Base-by-base conservation (phyloP, 257 asterid species). In the Ocimum tenuiflorum region DNA sequence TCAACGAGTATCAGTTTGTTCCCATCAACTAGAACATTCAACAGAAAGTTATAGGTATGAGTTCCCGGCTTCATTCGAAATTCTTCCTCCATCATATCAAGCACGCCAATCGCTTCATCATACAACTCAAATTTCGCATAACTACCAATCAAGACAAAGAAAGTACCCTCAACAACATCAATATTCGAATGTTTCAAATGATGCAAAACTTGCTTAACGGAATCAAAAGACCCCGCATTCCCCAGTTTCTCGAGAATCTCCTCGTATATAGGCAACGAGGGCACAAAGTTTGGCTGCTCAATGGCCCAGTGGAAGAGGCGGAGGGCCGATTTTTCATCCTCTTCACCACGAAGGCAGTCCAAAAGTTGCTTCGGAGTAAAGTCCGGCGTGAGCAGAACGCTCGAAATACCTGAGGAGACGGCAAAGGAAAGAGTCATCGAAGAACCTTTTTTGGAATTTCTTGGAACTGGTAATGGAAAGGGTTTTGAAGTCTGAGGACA, bases 21-120 rank as follows among this genome's bases (percentile, higher is more conserved):
- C 20, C 94, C 96, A 42, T 92, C 95, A 60, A 89, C 95, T 60
- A 92, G 96, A 48, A 85, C 83, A 72, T 92, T 92, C 85, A 92
- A 75, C 82, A 89, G 64, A 42, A 75, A 67, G 72, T 92, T 89
- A 58, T 74, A 92, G 35, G 79, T 80, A 68, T 75, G 80, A 24
- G 94, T 84, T 12, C 83, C 82, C 0, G 98, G 87, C 64, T 62
- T 71, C 64, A 87, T 77, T 9, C 77, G 69, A 56, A 80, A 92
- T 52, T 84, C 96, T 3, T 78, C 62, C 47, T 78, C 84, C 98
- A 89, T 92, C 73, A 77, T 45, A 64, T 79, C 83, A 69, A 92
- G 88, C 55, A 89, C 88, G 9, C 73, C 80, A 71, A 85, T 70
- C 15, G 89, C 95, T 36, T 89, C 94, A 56, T 87, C 83, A 67